Evolutionary conservation across 2,329 filamentous ascomycete genomes (phyloP).

Genomic region (Torrubiella hemipterigena): DNA sequence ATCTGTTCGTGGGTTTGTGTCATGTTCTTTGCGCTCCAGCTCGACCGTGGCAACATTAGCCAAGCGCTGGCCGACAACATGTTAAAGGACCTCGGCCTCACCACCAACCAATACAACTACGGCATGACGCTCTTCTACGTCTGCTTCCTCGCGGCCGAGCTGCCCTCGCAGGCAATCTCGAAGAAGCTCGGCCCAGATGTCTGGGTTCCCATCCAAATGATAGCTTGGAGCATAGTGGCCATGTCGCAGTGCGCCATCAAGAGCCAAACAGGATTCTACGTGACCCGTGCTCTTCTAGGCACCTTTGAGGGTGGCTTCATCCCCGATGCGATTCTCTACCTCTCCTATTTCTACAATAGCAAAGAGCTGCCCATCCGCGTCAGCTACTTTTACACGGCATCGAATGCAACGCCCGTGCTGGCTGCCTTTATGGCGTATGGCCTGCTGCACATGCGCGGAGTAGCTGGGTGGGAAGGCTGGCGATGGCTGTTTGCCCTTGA

Average conservation of each 20-base stretch:
- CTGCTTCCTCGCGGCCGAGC: conserved; percentile 40
- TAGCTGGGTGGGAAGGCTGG: conserved; percentile 23
- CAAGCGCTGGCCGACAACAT: conserved; percentile 32
- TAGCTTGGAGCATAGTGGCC: conserved; percentile 38
- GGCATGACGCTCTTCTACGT: conserved; percentile 37
- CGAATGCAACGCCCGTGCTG: conserved; percentile 25
- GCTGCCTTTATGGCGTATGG: conserved; percentile 25
- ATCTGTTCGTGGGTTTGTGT: conserved; percentile 30
- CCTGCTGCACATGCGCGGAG: conserved; percentile 26
- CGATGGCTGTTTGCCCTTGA: conserved; percentile 46
- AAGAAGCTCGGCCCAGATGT: conserved; percentile 34
- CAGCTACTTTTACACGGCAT: conserved; percentile 28
- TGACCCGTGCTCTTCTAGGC: conserved; percentile 19
- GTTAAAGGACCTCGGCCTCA: conserved; percentile 23
- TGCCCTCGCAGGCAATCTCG: conserved; percentile 45
- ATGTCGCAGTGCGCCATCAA: conserved; percentile 10
- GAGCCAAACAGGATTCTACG: conserved; percentile 6
- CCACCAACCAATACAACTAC: conserved; percentile 33
- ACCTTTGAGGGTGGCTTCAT: conserved; percentile 27
- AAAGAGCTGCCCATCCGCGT: conserved; percentile 25
- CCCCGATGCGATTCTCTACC: conserved; percentile 25
- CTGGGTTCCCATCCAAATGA: conserved; percentile 46
- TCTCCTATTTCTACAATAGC: conserved; percentile 32
- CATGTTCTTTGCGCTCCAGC: conserved; percentile 36
- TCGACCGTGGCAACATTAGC: conserved; percentile 29